These are phyloP conservation scores for Colletotrichum costaricense DNA, from an alignment of 2,329 filamentous ascomycete genomes.

Conservation along the genomic window DNA sequence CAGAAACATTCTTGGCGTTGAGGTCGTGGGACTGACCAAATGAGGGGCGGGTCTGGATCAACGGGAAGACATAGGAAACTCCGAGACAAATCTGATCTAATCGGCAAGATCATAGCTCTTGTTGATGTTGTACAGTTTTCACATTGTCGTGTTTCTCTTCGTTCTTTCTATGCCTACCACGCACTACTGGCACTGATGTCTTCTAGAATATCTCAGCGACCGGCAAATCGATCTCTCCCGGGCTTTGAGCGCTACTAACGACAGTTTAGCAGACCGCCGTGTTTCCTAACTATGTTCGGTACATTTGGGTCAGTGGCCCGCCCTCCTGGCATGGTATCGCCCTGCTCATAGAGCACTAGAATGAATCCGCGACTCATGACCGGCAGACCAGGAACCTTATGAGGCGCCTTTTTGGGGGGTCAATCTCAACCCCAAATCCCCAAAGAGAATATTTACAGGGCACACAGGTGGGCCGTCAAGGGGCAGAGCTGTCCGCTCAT, in stretches of 20 bases:
- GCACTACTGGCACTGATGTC: background rate
- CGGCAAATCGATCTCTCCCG: background rate
- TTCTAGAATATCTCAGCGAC: background rate
- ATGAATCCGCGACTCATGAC: conserved; percentile 27
- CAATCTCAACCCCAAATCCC: background rate
- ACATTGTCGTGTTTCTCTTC: background rate
- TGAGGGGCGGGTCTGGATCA: background rate
- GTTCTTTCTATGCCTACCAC: background rate
- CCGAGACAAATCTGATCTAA: background rate
- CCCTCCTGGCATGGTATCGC: background rate
- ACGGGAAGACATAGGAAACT: background rate
- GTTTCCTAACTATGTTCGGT: background rate
- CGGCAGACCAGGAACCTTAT: background rate
- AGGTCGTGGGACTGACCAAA: background rate
- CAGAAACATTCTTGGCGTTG: background rate
- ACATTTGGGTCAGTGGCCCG: background rate
- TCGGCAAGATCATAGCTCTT: background rate
- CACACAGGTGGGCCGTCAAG: conserved; percentile 2
- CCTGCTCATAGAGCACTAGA: background rate
- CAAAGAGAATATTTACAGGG: background rate
- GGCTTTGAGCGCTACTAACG: background rate
- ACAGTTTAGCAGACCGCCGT: background rate
- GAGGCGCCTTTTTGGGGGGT: background rate
- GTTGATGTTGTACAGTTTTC: no score
- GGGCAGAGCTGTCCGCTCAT: conserved; percentile 5